Evolutionary conservation across 345 rosid genomes (phyloP).

Genomic region (Gossypium turneri): DNA sequence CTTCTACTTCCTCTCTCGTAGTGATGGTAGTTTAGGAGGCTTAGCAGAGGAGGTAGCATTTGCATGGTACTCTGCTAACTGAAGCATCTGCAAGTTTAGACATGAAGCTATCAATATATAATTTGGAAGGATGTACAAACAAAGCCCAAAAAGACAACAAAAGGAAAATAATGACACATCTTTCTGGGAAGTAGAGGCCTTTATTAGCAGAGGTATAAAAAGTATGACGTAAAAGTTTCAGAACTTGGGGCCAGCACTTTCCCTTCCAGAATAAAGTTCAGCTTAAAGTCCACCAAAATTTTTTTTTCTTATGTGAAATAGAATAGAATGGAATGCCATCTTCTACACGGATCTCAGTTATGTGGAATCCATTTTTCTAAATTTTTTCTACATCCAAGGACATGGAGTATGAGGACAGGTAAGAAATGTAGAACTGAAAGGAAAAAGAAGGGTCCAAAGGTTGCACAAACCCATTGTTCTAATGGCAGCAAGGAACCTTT

Average conservation of each 20-base stretch:
- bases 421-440: conserved; percentile 12
- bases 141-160: neutral
- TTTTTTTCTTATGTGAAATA: neutral
- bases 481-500: conserved; percentile 82
- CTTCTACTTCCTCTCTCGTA: conserved; percentile 75
- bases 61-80: conserved; percentile 81
- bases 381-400: conserved; percentile 3
- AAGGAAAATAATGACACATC: neutral
- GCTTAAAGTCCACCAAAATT: neutral
- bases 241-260: neutral
- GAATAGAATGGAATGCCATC: neutral
- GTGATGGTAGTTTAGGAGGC: conserved; percentile 66
- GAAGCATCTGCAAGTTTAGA: conserved; percentile 71
- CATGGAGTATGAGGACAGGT: conserved; percentile 1
- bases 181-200: neutral
- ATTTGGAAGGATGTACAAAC: neutral
- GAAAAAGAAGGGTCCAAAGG: neutral
- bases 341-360: neutral
- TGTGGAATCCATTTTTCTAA: neutral
- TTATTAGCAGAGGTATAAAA: neutral
- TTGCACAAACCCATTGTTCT: conserved; percentile 88
- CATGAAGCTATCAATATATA: conserved; percentile 7
- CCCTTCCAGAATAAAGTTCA: neutral
- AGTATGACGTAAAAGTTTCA: conserved; percentile 10
- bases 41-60: conserved; percentile 46